A percentile compares a stretch with the other conserved stretches of the same genome.
Conservation (phyloP, 2,329 filamentous ascomycete genomes). For the Penicillium oxalicum region DNA sequence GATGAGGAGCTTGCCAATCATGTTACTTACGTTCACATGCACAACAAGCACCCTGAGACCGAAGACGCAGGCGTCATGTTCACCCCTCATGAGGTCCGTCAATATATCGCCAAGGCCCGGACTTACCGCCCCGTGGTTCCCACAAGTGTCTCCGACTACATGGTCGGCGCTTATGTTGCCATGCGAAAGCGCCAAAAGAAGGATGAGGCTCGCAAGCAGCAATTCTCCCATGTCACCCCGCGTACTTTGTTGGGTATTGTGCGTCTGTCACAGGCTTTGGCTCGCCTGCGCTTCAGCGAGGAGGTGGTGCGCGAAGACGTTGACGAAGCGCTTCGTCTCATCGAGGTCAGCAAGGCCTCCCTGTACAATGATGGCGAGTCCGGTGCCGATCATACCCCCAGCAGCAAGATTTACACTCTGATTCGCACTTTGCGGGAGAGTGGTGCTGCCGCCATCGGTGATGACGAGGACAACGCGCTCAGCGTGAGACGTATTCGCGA, state of each 20-base stretch:
- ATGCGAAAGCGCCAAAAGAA: slow-evolving; percentile 88
- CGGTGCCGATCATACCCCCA: slow-evolving; percentile 68
- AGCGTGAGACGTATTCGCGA: slow-evolving; percentile 85
- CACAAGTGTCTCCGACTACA: slow-evolving; percentile 82
- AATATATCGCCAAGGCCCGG: slow-evolving; percentile 89
- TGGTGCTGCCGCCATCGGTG: slow-evolving; percentile 71
- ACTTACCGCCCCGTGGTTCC: slow-evolving; percentile 84
- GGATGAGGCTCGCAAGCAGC: slow-evolving; percentile 83
- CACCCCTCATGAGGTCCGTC: slow-evolving; percentile 84
- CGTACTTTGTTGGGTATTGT: slow-evolving; percentile 90
- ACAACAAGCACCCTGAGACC: slow-evolving; percentile 85
- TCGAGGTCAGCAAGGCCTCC: slow-evolving; percentile 90
- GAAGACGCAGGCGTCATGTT: slow-evolving; percentile 67
- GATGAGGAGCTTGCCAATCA: slow-evolving; percentile 94
- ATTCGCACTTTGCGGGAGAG: slow-evolving; percentile 82
- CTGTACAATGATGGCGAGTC: slow-evolving; percentile 65
- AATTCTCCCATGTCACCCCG: slow-evolving; percentile 89
- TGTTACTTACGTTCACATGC: slow-evolving; percentile 95
- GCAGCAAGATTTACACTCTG: slow-evolving; percentile 89
- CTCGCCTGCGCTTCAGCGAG: slow-evolving; percentile 80
- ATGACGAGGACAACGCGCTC: slow-evolving; percentile 68
- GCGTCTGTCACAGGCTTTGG: slow-evolving; percentile 87
- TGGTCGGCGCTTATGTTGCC: slow-evolving; percentile 92
- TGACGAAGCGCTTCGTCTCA: slow-evolving; percentile 83
- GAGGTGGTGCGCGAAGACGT: slow-evolving; percentile 86